Conservation (phyloP, 176 grass and related monocot genomes). For the Musa acuminata region DNA sequence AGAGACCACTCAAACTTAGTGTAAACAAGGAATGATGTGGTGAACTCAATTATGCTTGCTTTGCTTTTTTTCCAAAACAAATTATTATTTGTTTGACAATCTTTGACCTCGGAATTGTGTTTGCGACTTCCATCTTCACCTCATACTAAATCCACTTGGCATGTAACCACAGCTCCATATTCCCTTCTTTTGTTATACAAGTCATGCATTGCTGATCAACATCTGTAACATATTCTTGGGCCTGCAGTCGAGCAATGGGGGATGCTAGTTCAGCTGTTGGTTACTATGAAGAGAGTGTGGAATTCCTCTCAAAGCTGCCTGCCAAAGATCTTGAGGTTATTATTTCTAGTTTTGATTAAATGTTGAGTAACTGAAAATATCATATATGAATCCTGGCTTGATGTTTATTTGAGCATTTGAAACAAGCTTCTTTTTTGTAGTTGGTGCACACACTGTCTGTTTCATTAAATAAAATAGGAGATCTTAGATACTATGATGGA, state of each 20-base stretch:
- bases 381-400: slow-evolving; percentile 1
- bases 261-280: slow-evolving; percentile 58
- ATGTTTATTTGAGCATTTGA: not conserved
- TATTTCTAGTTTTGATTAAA: slow-evolving; percentile 9
- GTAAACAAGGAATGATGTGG: not conserved
- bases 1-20: too few species aligned
- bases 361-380: not conserved
- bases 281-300: slow-evolving; percentile 87
- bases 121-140: not conserved
- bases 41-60: not conserved
- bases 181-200: not conserved
- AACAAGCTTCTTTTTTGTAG: slow-evolving; percentile 26
- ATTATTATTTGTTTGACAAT: slow-evolving; percentile 14
- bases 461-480: slow-evolving; percentile 95
- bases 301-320: slow-evolving; percentile 61
- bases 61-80: not conserved
- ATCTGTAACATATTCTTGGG: slow-evolving; percentile 19
- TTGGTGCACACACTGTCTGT: slow-evolving; percentile 87
- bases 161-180: not conserved
- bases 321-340: slow-evolving; percentile 75
- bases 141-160: not conserved
- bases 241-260: slow-evolving; percentile 69
- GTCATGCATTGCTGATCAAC: not conserved
- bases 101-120: slow-evolving; percentile 14
- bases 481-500: slow-evolving; percentile 77